Base-by-base conservation (phyloP, 2,329 filamentous ascomycete species). In the Fusarium pseudograminearum region DNA sequence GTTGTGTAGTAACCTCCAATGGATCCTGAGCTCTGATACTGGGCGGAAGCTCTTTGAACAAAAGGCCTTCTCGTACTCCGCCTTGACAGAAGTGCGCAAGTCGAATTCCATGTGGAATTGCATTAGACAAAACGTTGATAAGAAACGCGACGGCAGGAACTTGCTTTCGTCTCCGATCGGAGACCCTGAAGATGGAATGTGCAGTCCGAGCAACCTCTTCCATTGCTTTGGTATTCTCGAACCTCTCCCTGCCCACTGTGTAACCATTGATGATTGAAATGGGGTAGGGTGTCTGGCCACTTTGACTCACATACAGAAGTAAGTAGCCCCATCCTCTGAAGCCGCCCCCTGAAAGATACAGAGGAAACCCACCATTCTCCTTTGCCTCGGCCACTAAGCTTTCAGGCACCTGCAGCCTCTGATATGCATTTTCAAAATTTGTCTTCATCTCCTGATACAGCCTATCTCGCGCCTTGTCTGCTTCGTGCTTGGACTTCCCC, bases 301-400 rank as follows among this genome's bases (percentile, higher is more conserved):
- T 45, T 36, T 66, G 63, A 38, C 58, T 66, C 42, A 66, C 58
- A 41, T 58, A 66, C 4, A 66, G 42, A 16, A 66, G 44, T 20
- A 66, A 57, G 33, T 63, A 66, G n/a, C 63, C 59, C 63, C 63
- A 66, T 26, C 63, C 63, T 59, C 63, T 36, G 20, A 59, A 64
- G 7, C 63, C 63, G 9, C 63, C 59, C 8, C 59, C 63, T 5
- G 63, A 63, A 15, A 66, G 63, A 42, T 63, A 66, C 2, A 64
- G 33, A 7, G 59, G 63, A 44, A 66, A 66, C 15, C 63, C 63
- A 24, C 59, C 63, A 26, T 64, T 51, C 24, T 11, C 31, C 14
- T 59, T 64, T 6, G 59, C 63, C 5, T 59, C 41, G 5, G 8
- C 8, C 18, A 59, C 45, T 28, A 66, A 26, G 45, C 45, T 66